Evolutionary conservation across 768 basidiomycete species (phyloP).

Genomic region (Boletus huronensis): DNA sequence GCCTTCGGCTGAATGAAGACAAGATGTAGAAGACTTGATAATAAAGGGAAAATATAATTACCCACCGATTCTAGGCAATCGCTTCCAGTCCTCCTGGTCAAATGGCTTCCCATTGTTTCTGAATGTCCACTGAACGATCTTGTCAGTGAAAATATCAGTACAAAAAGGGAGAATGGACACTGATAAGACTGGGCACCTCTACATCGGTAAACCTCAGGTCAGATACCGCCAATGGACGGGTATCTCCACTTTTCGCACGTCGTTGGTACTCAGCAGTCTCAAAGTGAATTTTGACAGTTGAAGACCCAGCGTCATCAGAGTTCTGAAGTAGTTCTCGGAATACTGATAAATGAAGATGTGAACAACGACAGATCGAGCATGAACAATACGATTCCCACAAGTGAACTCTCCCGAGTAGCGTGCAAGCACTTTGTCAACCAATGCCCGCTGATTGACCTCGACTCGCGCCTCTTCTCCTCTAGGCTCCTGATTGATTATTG

Average conservation of each 20-base stretch:
- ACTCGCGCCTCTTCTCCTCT: constrained; percentile 38
- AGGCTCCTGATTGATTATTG: too few relatives aligned
- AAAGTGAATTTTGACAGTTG: constrained; percentile 72
- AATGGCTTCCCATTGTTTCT: constrained; percentile 85
- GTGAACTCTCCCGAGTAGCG: constrained; percentile 94
- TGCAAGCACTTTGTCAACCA: constrained; percentile 93
- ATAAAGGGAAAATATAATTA: background rate
- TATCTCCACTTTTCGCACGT: background rate
- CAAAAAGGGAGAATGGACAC: too few relatives aligned
- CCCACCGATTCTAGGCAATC: constrained; percentile 85
- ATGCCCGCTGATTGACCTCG: constrained; percentile 85
- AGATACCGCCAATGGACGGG: too few relatives aligned
- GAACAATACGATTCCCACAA: constrained; percentile 30
- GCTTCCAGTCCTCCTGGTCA: constrained; percentile 78
- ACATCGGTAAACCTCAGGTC: constrained; percentile 53
- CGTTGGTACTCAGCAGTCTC: constrained; percentile 52
- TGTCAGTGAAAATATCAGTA: background rate
- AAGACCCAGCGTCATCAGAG: constrained; percentile 86
- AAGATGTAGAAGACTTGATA: background rate
- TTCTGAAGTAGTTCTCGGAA: constrained; percentile 90
- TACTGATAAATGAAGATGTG: constrained; percentile 30
- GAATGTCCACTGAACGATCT: constrained; percentile 82
- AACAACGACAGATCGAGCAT: background rate
- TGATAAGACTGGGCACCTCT: background rate
- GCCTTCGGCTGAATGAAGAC: constrained; percentile 65